These are phyloP conservation scores for Amaranthus palmeri DNA, from an alignment of 148 eudicot species.

Conservation along the genomic window DNA sequence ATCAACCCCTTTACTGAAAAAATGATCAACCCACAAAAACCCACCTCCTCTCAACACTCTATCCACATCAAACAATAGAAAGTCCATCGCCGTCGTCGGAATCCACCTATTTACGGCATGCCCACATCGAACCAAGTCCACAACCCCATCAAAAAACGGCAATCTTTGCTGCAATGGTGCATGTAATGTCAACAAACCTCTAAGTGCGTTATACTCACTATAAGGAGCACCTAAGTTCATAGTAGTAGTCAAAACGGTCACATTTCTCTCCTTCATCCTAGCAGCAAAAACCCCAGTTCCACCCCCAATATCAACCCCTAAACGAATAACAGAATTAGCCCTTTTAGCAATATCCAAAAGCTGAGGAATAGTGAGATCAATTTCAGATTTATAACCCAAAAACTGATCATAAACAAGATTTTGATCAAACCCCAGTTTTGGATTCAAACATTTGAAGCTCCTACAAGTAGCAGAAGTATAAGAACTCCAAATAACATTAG, in stretches of 20 bases:
- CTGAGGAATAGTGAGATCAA: conserved; percentile 69
- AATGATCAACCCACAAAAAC: conserved; percentile 71
- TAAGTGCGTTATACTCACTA: conserved; percentile 57
- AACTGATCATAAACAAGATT: conserved; percentile 17
- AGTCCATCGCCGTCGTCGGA: conserved; percentile 58
- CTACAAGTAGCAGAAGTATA: conserved; percentile 40
- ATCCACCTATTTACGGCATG: conserved; percentile 85
- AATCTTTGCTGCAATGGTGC: conserved; percentile 82
- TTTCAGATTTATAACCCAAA: conserved; percentile 41
- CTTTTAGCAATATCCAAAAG: conserved; percentile 37
- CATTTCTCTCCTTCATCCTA: conserved; percentile 54
- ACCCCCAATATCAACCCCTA: conserved; percentile 75
- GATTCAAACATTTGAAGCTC: conserved; percentile 52
- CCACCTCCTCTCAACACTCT: conserved; percentile 84
- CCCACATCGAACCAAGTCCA: conserved; percentile 77
- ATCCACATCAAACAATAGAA: conserved; percentile 73
- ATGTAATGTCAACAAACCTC: conserved; percentile 75
- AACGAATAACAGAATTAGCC: conserved; percentile 31
- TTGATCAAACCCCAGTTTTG: conserved; percentile 52
- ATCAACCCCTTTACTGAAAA: conserved; percentile 66
- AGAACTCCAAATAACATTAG: conserved; percentile 36
- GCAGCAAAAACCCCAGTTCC: conserved; percentile 74
- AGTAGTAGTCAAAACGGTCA: conserved; percentile 64
- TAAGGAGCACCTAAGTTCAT: conserved; percentile 75
- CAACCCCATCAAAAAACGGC: conserved; percentile 72